Percentiles rank a stretch among this genome's conserved stretches.
Evolutionary conservation across 2,329 filamentous ascomycete genomes (phyloP).

Genomic region (Penicillium hordei): DNA sequence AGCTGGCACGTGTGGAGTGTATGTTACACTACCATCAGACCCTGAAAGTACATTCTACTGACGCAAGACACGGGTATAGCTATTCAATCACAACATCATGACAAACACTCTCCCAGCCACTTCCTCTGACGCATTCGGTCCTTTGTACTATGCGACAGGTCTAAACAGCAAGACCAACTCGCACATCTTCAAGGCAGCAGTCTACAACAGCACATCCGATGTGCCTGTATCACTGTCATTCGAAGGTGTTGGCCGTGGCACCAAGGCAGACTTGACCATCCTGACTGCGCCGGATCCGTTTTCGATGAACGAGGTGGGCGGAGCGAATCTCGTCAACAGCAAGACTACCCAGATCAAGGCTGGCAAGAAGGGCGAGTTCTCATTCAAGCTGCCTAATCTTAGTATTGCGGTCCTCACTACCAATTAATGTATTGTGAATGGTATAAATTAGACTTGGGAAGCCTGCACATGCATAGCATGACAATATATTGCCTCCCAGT

Average conservation of each 20-base stretch:
- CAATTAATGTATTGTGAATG: slow-evolving; percentile 2
- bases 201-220: slow-evolving; percentile 49
- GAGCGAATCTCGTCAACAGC: slow-evolving; percentile 22
- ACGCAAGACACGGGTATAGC: slow-evolving; percentile 31
- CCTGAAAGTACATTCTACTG: slow-evolving; percentile 26
- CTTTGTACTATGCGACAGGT: slow-evolving; percentile 50
- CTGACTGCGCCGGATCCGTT: slow-evolving; percentile 39
- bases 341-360: slow-evolving; percentile 23
- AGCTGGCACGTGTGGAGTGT: slow-evolving; percentile 33
- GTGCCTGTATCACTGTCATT: slow-evolving; percentile 39
- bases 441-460: background rate
- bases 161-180: slow-evolving; percentile 37
- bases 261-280: slow-evolving; percentile 43
- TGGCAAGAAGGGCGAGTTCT: slow-evolving; percentile 27
- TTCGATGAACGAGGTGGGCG: slow-evolving; percentile 34
- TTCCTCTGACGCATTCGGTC: slow-evolving; percentile 40
- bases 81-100: slow-evolving; percentile 48
- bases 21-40: slow-evolving; percentile 19
- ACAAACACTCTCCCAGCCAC: slow-evolving; percentile 47
- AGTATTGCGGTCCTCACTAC: slow-evolving; percentile 32
- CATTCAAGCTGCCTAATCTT: slow-evolving; percentile 28
- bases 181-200: slow-evolving; percentile 49
- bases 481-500: background rate
- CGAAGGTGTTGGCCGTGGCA: slow-evolving; percentile 35
- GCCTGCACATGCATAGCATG: background rate